Base-by-base conservation (phyloP, 345 rosid genomes). In the Raphanus raphanistrum region DNA sequence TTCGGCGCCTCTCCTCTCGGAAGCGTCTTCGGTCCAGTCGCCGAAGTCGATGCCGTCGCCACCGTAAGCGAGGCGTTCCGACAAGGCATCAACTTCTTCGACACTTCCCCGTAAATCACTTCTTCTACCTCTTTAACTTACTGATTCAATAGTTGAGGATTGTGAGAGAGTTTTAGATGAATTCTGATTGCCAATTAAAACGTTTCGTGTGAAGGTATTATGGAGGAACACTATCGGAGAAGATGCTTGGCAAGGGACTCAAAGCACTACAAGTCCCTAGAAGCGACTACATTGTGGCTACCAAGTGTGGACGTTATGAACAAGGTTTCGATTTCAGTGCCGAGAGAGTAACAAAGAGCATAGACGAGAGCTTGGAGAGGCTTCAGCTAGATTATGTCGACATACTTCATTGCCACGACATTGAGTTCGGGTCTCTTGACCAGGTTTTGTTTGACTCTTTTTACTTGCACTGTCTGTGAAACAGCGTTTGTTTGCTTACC, bases 291-390 rank as follows among this genome's bases (percentile, higher is more conserved):
- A 77, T 94, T 58, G 97, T 94, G 36, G 90, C 98, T 0, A 94
- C 97, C 2, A 90, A 92, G 62, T 94, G 96, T 79, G 98, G 98
- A 15, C 77, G 98, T 59, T 94, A 94, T 27, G 16, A 12, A 17
- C 90, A 90, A 74, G 96, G 99, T 60, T 95, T 95, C 64, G 96
- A 95, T 86, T 95, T 91, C 79, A 91, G 91, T 76, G 91, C 98
- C n/a, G 96, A 91, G 80, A 89, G 98, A 78, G 96, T 92, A 66
- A 89, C 82, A 25, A 84, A 61, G 82, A 88, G 98, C 82, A 87
- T 95, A 11, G 92, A 92, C 17, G 96, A 95, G 87, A 95, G 97
- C 76, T 81, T 91, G 82, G 88, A 70, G 21, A 88, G 98, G 75
- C 81, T 92, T 88, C 96, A 95, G 82, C 89, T 95, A 74, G 94